phyloP scores from a whole-genome alignment of 208 protist species.

The Trypanosoma platydactyli region DNA sequence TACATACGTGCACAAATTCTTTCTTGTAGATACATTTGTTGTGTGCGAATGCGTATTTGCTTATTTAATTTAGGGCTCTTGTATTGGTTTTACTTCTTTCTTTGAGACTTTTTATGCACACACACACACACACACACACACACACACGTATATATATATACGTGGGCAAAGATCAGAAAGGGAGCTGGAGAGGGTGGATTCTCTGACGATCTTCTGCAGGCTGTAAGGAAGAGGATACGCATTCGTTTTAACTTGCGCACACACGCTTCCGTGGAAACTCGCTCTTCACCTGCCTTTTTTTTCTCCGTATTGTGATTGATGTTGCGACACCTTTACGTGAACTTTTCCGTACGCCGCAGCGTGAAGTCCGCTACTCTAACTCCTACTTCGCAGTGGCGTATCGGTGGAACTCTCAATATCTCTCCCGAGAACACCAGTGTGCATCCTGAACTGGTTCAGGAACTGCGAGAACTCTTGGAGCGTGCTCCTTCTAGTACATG shows the following conservation, averaged over 20 bases:
- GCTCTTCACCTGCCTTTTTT: background rate
- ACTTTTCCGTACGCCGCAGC: background rate
- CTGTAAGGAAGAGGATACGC: background rate
- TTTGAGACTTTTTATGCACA: too few relatives aligned
- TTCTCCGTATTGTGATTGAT: conserved; percentile 5
- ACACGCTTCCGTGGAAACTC: background rate
- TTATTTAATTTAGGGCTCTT: too few relatives aligned
- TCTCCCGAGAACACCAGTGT: conserved; percentile 5
- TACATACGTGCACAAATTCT: too few relatives aligned
- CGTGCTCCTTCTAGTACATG: conserved; percentile 35
- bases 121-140: conserved; percentile 7
- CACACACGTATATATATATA: conserved; percentile 17
- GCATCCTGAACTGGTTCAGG: conserved; percentile 32
- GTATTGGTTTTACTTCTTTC: background rate
- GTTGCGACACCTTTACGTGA: conserved; percentile 9
- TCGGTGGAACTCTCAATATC: conserved; percentile 7
- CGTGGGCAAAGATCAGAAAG: background rate
- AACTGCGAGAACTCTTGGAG: conserved; percentile 31
- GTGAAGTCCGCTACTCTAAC: background rate
- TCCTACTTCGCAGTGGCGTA: background rate
- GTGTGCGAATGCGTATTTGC: too few relatives aligned
- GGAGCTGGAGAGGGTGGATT: too few relatives aligned
- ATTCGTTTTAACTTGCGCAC: background rate
- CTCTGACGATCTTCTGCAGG: too few relatives aligned
- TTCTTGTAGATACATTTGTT: background rate